A percentile compares a stretch with the other conserved stretches of the same genome.
phyloP scores from a whole-genome alignment of 768 basidiomycete species.

The Macrolepiota fuliginosa region DNA sequence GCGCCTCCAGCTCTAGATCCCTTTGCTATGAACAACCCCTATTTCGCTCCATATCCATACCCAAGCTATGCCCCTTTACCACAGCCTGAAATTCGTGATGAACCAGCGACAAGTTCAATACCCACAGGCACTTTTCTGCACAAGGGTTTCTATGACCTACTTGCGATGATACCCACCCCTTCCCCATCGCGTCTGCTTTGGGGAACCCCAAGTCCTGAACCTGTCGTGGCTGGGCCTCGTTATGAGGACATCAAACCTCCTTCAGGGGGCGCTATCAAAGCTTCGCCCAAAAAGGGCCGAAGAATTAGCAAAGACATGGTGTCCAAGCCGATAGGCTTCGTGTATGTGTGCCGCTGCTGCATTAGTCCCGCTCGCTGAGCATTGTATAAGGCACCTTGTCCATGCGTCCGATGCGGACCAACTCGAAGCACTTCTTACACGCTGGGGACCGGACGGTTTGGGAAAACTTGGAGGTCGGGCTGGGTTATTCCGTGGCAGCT shows the following conservation, averaged over 20 bases:
- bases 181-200: slow-evolving; percentile 66
- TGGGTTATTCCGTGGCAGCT: slow-evolving; percentile 24
- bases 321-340: slow-evolving; percentile 76
- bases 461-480: slow-evolving; percentile 79
- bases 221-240: slow-evolving; percentile 59
- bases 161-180: slow-evolving; percentile 74
- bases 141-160: slow-evolving; percentile 88
- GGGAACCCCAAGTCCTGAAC: slow-evolving; percentile 40
- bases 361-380: slow-evolving; percentile 22
- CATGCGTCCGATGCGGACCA: slow-evolving; percentile 92
- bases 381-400: slow-evolving; percentile 67
- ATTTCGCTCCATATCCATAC: slow-evolving; percentile 40
- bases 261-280: slow-evolving; percentile 27
- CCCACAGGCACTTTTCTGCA: slow-evolving; percentile 75
- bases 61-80: slow-evolving; percentile 35
- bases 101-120: slow-evolving; percentile 42
- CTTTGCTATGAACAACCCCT: slow-evolving; percentile 31
- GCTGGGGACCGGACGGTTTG: slow-evolving; percentile 87
- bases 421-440: slow-evolving; percentile 78
- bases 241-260: slow-evolving; percentile 55
- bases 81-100: slow-evolving; percentile 38
- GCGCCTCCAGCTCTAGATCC: slow-evolving; percentile 19
- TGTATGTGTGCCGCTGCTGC: slow-evolving; percentile 51
- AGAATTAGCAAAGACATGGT: slow-evolving; percentile 89
- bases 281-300: slow-evolving; percentile 51